Evolutionary conservation across 371 early-diverging fungal species (phyloP), one percentile per base, ranked within the genome.

Genomic region (Mucor lusitanicus): DNA sequence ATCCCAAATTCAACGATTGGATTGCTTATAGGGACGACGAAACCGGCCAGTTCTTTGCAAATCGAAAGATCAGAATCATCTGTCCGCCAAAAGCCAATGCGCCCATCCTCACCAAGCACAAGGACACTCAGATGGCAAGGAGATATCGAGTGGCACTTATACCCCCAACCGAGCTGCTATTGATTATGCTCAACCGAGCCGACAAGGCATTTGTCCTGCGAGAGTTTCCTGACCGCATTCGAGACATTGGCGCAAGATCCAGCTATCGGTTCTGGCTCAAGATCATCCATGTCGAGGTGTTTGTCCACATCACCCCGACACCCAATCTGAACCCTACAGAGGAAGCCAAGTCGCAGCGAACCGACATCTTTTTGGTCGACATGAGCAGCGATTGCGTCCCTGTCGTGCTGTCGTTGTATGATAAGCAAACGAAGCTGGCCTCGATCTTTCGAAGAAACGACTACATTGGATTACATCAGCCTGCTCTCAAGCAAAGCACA

Each of bases 191-290:
- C 6, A 64, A 61, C 12, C 46, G 65, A 5, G 32, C 64, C 13
- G 82, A 82, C 17, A 60, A 54, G 4, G 25, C 53, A 15, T 82
- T 77, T 69, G 69, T 82, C 7, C 56, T 61, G 8, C 27, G 44
- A 54, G 73, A 76, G 12, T 78, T 80, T 48, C 55, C 55, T 0
- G 70, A 77, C 28, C 55, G 46, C 21, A 57, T 78, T 5, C 37
- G 61, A 56, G 23, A 63, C 59, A 57, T 57, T 55, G 17, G 30
- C 9, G 27, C 28, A 28, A 21, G 7, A 12, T n/a, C 13, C 11
- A 33, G 9, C 5, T 64, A 65, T 40, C 63, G 67, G 27, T 53
- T 82, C 2, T 82, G 82, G 82, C 69, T 79, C 30, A 77, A 79
- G 64, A 59, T 81, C 1, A 70, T 76, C 8, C 74, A 79, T 64